Percentiles rank a stretch among this genome's conserved stretches.
Conservation (phyloP, 164 flowering plant genomes). For the Echeveria elegans region DNA sequence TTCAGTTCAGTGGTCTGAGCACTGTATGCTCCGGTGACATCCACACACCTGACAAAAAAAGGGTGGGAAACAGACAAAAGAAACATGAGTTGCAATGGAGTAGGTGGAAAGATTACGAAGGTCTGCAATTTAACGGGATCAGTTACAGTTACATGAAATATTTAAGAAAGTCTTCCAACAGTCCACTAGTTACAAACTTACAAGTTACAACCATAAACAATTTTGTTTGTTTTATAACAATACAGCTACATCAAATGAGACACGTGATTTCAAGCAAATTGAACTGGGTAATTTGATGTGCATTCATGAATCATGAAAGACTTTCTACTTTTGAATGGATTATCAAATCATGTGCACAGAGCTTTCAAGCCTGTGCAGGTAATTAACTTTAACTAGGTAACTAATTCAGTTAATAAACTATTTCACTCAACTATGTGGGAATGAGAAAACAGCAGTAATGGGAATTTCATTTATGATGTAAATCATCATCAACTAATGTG, state of each 20-base stretch:
- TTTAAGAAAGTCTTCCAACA: neutral
- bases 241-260: neutral
- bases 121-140: neutral
- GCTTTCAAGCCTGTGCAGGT: neutral
- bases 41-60: conserved; percentile 60
- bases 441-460: neutral
- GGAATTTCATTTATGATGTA: neutral
- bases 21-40: conserved; percentile 95
- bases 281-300: neutral
- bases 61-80: neutral
- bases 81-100: neutral
- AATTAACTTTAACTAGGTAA: neutral
- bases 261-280: neutral
- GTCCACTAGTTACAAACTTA: neutral
- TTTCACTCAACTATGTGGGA: neutral
- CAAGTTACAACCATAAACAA: too few species aligned
- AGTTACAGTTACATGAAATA: neutral
- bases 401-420: neutral
- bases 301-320: neutral
- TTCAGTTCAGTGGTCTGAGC: conserved; percentile 87
- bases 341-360: neutral
- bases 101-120: neutral
- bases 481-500: neutral
- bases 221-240: too few species aligned
- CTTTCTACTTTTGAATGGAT: neutral